Evolutionary conservation across 768 basidiomycete species (phyloP).

Genomic region (Leccinum olivaceopallidum): DNA sequence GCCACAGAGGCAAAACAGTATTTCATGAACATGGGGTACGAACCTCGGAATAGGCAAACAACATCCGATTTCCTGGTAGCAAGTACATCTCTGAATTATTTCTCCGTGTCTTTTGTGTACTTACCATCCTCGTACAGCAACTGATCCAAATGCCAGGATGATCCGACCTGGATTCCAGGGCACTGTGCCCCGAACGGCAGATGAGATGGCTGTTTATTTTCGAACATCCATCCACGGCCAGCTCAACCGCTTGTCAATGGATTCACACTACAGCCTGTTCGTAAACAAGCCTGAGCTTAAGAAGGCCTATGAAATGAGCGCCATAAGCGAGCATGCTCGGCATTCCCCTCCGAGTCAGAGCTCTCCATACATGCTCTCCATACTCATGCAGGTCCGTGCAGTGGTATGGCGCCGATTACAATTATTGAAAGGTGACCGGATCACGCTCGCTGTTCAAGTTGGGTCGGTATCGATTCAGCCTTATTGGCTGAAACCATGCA

Average conservation of each 20-base stretch:
- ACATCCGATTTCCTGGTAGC: conserved; percentile 61
- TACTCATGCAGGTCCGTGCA: conserved; percentile 43
- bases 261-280: too few species aligned
- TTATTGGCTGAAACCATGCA: not conserved
- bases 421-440: conserved; percentile 43
- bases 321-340: too few species aligned
- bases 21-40: conserved; percentile 36
- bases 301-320: too few species aligned
- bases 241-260: too few species aligned
- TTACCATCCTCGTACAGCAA: too few species aligned
- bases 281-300: too few species aligned
- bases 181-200: too few species aligned
- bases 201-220: too few species aligned
- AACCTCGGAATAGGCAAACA: conserved; percentile 55
- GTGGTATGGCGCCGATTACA: conserved; percentile 47
- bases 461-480: not conserved
- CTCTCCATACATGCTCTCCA: conserved; percentile 49
- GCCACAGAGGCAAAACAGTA: conserved; percentile 3
- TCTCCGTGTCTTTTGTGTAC: not conserved
- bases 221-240: too few species aligned
- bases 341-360: too few species aligned
- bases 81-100: conserved; percentile 35
- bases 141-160: too few species aligned
- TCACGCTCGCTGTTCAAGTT: conserved; percentile 34
- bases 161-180: too few species aligned